Base-by-base conservation (phyloP, 805 yeast species). In the Ogataea henricii region DNA sequence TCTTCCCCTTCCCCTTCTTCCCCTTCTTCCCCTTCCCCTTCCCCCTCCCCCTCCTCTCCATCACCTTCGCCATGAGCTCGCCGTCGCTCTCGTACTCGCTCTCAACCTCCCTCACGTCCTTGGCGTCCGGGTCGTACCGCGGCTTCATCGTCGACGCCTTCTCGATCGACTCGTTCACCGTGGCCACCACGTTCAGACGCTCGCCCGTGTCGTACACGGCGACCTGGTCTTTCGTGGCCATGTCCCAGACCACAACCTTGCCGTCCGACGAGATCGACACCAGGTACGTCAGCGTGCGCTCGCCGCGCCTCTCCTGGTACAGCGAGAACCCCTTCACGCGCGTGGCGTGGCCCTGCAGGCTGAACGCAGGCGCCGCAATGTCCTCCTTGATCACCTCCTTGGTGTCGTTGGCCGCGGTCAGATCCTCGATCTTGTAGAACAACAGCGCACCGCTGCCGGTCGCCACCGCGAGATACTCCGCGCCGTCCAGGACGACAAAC, bases 211-310 rank as follows among this genome's bases (percentile, higher is more conserved):
- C 89, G 64, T 90, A 92, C 3, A 89, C 94, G 0, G 97, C 97
- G 20, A 90, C 78, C 65, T 90, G 96, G 59, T 88, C 95, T 58
- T 77, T 76, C 2, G 71, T 59, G 1, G 69, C 63, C 62, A 85
- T 69, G 63, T 91, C 86, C 97, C 97, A 92, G 2, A 92, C 87
- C 6, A 94, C 96, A 44, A 92, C 85, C 59, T 81, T 87, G 21
- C 98, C 98, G 66, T 92, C 98, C 0, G 97, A 88, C 0, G 97
- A 88, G 10, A 90, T 88, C 2, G 96, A 85, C 0, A 88, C 77
- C 60, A 94, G 66, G 60, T 77, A 86, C 12, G 60, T 55, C 9
- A 51, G 42, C 1, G 42, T 13, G 16, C 70, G 73, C 12, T 75
- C 72, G 30, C 72, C 68, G 4, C 42, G 36, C 32, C 45, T 51